Evolutionary conservation across 345 rosid genomes (phyloP), one percentile per base, ranked within the genome.

Genomic region (Eucalyptus marginata): DNA sequence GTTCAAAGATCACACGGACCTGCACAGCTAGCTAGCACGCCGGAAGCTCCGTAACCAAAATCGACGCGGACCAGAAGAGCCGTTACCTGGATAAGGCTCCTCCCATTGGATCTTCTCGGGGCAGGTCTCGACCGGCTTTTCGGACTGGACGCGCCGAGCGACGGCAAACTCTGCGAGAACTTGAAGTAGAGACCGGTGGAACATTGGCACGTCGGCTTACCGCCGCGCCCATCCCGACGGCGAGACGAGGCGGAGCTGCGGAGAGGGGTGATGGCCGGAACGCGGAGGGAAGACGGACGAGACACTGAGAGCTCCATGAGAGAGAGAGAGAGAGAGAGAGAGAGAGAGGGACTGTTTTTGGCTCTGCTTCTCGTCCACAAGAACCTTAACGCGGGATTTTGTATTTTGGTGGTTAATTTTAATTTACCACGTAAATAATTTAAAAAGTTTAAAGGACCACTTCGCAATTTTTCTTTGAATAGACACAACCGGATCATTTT

Each of bases 301-400:
- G 94, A 86, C 87, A 90, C 79, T 4, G 92, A 86, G 71, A 94
- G 92, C 93, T 95, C 94, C 96, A 94, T 93, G 18, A 10, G 47
- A 8, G 80, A 44, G 52, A 25, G 31, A 44, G 52, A 25, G 31
- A 44, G 52, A 25, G 31, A 44, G 52, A 25, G 31, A n/a, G 18
- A 10, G 47, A 8, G 80, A 44, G 52, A 25, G 31, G 76, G 62
- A 14, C 27, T 66, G 89, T 66, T 58, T 11, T 11, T 7, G 40
- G 76, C 40, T 66, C 50, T 27, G 50, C 15, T 81, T 83, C 50
- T 27, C 86, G 86, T 83, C 86, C 86, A 44, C 86, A 8, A 66
- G 76, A 66, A 31, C 9, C 8, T 62, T 13, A 13, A 62, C 33
- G 71, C 36, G 2, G 33, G 18, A 62, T 0, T 7, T 12, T 6